Base-by-base conservation (phyloP, 1,284 basidiomycete genomes). In the Cryptococcus sp. region DNA sequence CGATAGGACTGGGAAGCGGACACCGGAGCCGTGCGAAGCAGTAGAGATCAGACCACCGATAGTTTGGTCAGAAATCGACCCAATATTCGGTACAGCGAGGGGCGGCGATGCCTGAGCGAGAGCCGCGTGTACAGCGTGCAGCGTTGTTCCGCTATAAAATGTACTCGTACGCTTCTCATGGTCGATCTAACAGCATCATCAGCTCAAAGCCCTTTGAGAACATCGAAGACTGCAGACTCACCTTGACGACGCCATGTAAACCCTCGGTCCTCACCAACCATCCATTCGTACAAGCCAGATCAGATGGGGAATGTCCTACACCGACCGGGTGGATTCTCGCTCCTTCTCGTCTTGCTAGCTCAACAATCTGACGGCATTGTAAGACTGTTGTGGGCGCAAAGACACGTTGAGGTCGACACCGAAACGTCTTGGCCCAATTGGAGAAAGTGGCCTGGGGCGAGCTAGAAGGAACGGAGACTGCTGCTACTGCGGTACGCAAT, bases 31-130 rank as follows among this genome's bases (percentile, higher is more conserved):
- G 80, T 99, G 95, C 0, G 94, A 94, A 3, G 93, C 93, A 45
- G 96, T 99, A 11, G 93, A 89, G 70, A 99, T 84, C 63, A 94
- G 85, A 37, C 95, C 95, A n/a, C 85, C 94, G 62, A 99, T 83
- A 3, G 93, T 93, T 78, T 98, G 95, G 77, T 97, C 93, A 41
- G 92, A 95, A 73, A 99, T 98, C 43, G 93, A 95, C 43, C 96
- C 96, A 61, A 98, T 83, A 76, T 93, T 96, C 71, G 85, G 86
- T 84, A 99, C 87, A 46, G 93, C 93, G 22, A 97, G 84, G 1
- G 75, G 60, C 16, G 75, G 75, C 29, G 83, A 82, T 66, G 87
- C 80, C n/a, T 80, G 76, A 39, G 83, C 85, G 52, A 98, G 87
- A 19, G 66, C 49, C 19, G 67, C 54, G 57, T 93, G 89, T 16